Conservation (phyloP, 2,329 filamentous ascomycete genomes). For the Sporothrix luriei region DNA sequence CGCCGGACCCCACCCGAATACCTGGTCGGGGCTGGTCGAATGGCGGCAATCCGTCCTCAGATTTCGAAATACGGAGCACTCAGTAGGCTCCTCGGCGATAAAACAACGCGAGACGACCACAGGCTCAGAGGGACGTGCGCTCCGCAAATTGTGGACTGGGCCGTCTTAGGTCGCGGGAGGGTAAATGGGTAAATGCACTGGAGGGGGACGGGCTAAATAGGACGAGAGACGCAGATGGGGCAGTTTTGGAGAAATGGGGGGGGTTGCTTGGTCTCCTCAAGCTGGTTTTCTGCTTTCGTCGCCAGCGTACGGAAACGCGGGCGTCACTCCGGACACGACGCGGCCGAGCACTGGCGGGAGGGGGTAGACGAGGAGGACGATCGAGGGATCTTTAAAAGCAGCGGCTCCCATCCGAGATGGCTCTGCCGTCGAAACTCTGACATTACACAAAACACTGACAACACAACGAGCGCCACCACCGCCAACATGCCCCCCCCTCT, state of each 20-base stretch:
- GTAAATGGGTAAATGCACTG: conserved; percentile 29
- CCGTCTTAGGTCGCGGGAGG: conserved; percentile 10
- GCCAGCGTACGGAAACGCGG: conserved; percentile 24
- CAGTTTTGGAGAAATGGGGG: neutral
- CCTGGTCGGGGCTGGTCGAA: neutral
- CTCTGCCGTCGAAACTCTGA: too few relatives aligned
- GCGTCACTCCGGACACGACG: conserved; percentile 13
- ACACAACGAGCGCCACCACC: neutral
- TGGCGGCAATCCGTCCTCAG: neutral
- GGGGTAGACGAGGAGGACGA: neutral
- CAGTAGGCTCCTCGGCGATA: too few relatives aligned
- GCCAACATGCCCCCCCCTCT: conserved; percentile 56
- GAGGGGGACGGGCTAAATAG: conserved; percentile 25
- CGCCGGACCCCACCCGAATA: conserved; percentile 4
- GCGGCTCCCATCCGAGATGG: neutral
- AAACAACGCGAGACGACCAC: neutral
- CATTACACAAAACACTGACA: too few relatives aligned
- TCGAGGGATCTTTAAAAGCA: conserved; percentile 17
- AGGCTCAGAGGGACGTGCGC: neutral
- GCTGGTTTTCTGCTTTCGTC: neutral
- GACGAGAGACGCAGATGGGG: neutral
- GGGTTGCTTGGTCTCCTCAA: neutral
- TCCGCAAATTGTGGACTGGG: conserved; percentile 25
- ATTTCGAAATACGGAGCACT: too few relatives aligned
- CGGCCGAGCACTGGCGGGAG: neutral